Percentiles rank a stretch among this genome's conserved stretches.
phyloP scores from a whole-genome alignment of 371 early-diverging fungal species.

The Saksenaea vasiformis region DNA sequence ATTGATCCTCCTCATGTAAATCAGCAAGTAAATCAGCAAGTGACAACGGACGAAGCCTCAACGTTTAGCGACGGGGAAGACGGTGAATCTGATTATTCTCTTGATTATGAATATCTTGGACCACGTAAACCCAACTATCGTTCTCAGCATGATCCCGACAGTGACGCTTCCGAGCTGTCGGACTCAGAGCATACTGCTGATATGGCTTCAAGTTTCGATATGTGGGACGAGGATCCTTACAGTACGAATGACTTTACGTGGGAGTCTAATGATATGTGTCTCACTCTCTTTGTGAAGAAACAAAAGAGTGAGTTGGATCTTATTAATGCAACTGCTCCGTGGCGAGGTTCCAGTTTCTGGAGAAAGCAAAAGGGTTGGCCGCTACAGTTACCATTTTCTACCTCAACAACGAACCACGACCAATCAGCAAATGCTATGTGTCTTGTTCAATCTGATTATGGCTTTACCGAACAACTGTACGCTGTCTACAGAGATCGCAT shows the following conservation, averaged over 20 bases:
- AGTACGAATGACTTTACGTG: constrained; percentile 55
- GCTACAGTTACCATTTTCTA: constrained; percentile 48
- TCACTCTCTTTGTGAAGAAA: constrained; percentile 37
- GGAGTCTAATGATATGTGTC: constrained; percentile 51
- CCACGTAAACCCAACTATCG: constrained; percentile 47
- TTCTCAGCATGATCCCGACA: constrained; percentile 35
- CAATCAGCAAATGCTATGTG: constrained; percentile 56
- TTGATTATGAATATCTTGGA: constrained; percentile 51
- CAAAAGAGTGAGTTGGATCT: constrained; percentile 19
- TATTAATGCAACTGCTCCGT: constrained; percentile 16
- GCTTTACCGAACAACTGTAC: constrained; percentile 45
- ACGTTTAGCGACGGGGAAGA: constrained; percentile 14
- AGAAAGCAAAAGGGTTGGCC: constrained; percentile 50
- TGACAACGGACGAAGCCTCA: constrained; percentile 6
- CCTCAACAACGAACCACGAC: constrained; percentile 52
- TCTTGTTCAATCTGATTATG: constrained; percentile 47
- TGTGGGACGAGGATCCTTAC: constrained; percentile 57
- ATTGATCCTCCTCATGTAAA: background rate
- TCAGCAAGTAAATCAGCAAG: background rate
- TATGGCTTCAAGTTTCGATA: constrained; percentile 36
- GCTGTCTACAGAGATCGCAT: constrained; percentile 50
- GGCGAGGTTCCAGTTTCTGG: constrained; percentile 36
- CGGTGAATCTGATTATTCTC: constrained; percentile 38
- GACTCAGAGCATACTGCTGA: constrained; percentile 8
- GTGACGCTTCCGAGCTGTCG: constrained; percentile 45